Conservation (phyloP, 352 stramenopile genomes). For the Plasmopara halstedii region DNA sequence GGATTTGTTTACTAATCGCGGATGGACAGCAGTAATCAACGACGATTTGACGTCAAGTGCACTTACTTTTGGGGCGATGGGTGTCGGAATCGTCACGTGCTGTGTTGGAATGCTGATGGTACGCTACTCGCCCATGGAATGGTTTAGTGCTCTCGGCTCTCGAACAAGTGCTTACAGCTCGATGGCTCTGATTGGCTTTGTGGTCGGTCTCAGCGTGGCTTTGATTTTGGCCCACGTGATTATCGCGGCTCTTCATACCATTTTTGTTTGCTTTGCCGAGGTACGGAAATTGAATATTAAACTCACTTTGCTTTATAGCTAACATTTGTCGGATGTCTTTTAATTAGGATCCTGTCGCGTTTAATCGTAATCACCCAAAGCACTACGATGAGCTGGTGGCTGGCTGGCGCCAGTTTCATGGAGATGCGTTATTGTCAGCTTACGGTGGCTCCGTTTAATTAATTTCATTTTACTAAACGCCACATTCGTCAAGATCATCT, state of each 20-base stretch:
- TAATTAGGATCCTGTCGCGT: constrained; percentile 60
- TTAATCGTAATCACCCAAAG: constrained; percentile 74
- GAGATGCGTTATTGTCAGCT: constrained; percentile 55
- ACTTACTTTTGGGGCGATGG: constrained; percentile 74
- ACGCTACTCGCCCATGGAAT: constrained; percentile 50
- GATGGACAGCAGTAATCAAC: constrained; percentile 87
- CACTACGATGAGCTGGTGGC: constrained; percentile 73
- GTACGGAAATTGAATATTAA: constrained; percentile 13
- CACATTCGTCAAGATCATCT: too few species aligned
- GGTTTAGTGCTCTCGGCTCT: constrained; percentile 50
- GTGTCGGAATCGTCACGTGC: constrained; percentile 63
- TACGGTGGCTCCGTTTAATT: constrained; percentile 66
- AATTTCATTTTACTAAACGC: neutral
- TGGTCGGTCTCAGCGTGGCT: constrained; percentile 73
- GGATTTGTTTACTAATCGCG: constrained; percentile 77
- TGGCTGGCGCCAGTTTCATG: constrained; percentile 78
- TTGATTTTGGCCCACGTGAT: constrained; percentile 79
- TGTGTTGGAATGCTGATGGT: constrained; percentile 60
- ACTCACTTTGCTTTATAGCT: constrained; percentile 1
- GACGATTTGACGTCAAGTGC: constrained; percentile 81
- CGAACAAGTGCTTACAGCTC: constrained; percentile 41
- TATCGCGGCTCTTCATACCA: constrained; percentile 75
- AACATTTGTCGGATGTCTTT: neutral
- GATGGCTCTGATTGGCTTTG: constrained; percentile 65
- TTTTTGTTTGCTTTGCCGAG: constrained; percentile 86